Base-by-base conservation (phyloP, 2,329 filamentous ascomycete genomes). In the Parafenestella ontariensis region DNA sequence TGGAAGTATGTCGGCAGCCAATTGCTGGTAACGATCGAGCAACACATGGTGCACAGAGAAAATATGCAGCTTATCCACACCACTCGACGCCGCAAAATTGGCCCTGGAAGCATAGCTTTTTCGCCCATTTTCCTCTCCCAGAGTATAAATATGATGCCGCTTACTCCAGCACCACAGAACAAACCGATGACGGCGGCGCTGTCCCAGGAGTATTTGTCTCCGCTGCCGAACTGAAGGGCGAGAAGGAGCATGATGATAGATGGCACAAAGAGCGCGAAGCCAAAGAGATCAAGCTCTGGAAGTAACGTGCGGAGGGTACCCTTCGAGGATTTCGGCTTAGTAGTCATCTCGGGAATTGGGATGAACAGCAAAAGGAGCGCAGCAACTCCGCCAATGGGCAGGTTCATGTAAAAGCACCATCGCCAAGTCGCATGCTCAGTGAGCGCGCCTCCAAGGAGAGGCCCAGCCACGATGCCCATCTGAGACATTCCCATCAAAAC, bases 391-490 rank as follows among this genome's bases (percentile, higher is more conserved):
- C 77, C 77, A 9, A 77, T 58, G 0, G 76, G 74, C 2, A 78
- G 61, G 46, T 79, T 79, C 56, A 79, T 70, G 50, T 76, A 80
- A 55, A 80, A 79, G 49, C 73, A 75, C 76, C 77, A 79, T 31
- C 77, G 66, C 78, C 78, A 81, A 1, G 67, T 67, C 0, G 66
- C 65, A 18, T 73, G 63, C 31, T 75, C 59, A 0, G 78, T 79
- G 13, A 81, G 68, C 2, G 65, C 75, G 13, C 78, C 79, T 6
- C 79, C 78, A 13, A 81, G 55, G 3, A 81, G 54, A 0, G 79
- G 78, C 0, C 77, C 79, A 18, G 65, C 36, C 1, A 76, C 73
- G 9, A 73, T 56, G 3, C 77, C 77, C 9, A 78, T 53, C 29
- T 76, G 71, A 1, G 63, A 48, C 18, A 74, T 45, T 2, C 62